These are phyloP conservation scores for Vitis amurensis DNA, from an alignment of 164 flowering plant genomes.

Conservation along the genomic window DNA sequence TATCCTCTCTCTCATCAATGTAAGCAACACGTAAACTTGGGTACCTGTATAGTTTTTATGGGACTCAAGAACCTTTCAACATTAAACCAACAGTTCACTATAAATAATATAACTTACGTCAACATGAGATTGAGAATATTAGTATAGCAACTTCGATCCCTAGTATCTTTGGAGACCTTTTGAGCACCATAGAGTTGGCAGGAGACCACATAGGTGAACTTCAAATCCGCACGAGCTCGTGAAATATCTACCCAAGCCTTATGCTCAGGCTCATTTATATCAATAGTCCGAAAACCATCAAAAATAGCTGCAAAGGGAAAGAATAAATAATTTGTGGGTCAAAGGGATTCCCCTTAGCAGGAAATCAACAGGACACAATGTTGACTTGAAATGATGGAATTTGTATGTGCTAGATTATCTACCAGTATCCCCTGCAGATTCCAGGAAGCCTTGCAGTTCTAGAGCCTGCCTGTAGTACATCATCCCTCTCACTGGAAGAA, in stretches of 20 bases:
- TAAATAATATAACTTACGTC: slow-evolving; percentile 45
- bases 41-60: slow-evolving; percentile 50
- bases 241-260: slow-evolving; percentile 36
- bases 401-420: slow-evolving; percentile 19
- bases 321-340: neutral
- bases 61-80: slow-evolving; percentile 3
- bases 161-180: slow-evolving; percentile 64
- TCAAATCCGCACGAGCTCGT: slow-evolving; percentile 84
- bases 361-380: neutral
- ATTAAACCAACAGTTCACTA: neutral
- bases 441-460: slow-evolving; percentile 84
- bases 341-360: neutral
- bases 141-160: slow-evolving; percentile 65
- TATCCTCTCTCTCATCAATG: slow-evolving; percentile 86
- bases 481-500: slow-evolving; percentile 91
- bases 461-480: slow-evolving; percentile 92
- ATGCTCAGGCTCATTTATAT: slow-evolving; percentile 27
- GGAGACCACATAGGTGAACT: slow-evolving; percentile 98
- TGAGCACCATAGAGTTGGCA: slow-evolving; percentile 92
- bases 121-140: slow-evolving; percentile 92
- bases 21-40: slow-evolving; percentile 93
- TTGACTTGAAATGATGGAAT: neutral
- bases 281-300: slow-evolving; percentile 45
- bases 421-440: slow-evolving; percentile 72
- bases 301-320: slow-evolving; percentile 48